Base-by-base conservation (phyloP, 1,284 basidiomycete species). In the Ustilago bromivora region DNA sequence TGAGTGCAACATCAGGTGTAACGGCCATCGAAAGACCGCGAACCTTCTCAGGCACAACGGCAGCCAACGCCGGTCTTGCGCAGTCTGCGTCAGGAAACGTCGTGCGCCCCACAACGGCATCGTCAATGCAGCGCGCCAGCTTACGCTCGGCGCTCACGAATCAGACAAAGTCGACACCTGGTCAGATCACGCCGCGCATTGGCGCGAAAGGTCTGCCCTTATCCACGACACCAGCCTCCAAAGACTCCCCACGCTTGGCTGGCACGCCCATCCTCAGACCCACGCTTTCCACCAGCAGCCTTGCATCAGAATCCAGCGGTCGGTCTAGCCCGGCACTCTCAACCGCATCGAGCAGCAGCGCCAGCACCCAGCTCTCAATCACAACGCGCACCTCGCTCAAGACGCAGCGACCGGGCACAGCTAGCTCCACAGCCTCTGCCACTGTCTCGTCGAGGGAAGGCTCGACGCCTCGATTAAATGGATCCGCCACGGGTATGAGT, bases 261-360 rank as follows among this genome's bases (percentile, higher is more conserved):
- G 57, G 58, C 23, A 71, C 59, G 7, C 69, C 69, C 2, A 54
- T 34, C 5, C 35, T 76, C 12, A 58, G 69, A 3, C 59, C 69
- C 0, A 55, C 69, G 11, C 54, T 60, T 12, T 76, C 74, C 13
- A 57, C 57, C 12, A 76, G 74, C 69, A 72, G 74, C 34, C 66
- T 76, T 10, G 61, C 64, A 1, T 71, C 73, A 3, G 66, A 66
- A 41, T 66, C 67, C 9, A 76, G 69, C 46, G 74, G 74, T 3
- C 57, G 69, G 15, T 68, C 74, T 8, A 76, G 74, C 32, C 74
- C 74, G n/a, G 69, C 69, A 4, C 60, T 76, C 3, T 76, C 74
- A 13, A 59, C 47, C 8, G 55, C 66, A 2, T 76, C 74, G 13
- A 65, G 52, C 2, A 53, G 63, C 19, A 76, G 69, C 47, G 41